These are phyloP conservation scores for Stachybotrys elegans DNA, from an alignment of 2,329 filamentous ascomycete genomes.

Conservation along the genomic window DNA sequence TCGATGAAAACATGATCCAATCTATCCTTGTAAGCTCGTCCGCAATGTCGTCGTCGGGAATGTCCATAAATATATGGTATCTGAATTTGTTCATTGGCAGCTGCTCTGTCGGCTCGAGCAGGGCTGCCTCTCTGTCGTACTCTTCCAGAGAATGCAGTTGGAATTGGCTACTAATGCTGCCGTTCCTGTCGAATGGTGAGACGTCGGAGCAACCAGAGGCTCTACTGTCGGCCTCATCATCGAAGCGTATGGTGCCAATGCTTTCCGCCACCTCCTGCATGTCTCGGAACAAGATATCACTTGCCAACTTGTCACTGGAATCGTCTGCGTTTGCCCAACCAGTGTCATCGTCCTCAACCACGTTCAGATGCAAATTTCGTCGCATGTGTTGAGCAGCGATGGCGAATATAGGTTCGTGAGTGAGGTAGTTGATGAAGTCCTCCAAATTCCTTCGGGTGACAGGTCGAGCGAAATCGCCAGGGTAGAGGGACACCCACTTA, in stretches of 20 bases:
- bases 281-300: constrained; percentile 31
- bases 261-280: constrained; percentile 33
- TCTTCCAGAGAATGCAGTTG: constrained; percentile 66
- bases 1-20: constrained; percentile 97
- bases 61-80: constrained; percentile 87
- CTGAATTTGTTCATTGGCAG: constrained; percentile 75
- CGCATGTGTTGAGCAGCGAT: constrained; percentile 82
- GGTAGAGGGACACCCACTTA: constrained; percentile 85
- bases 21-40: constrained; percentile 92
- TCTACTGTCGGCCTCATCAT: constrained; percentile 38
- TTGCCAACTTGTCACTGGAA: constrained; percentile 26
- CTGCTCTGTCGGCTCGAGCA: constrained; percentile 64
- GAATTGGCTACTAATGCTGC: constrained; percentile 38
- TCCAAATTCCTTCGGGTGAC: constrained; percentile 67
- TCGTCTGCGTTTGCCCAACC: constrained; percentile 86
- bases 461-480: constrained; percentile 84
- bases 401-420: constrained; percentile 74
- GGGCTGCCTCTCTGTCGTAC: constrained; percentile 73
- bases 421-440: constrained; percentile 70
- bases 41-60: constrained; percentile 77
- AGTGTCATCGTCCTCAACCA: constrained; percentile 83
- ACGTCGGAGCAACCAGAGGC: constrained; percentile 42
- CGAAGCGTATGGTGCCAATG: constrained; percentile 43
- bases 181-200: constrained; percentile 34
- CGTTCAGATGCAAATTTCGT: constrained; percentile 64